Evolutionary conservation across 345 rosid genomes (phyloP), one percentile per base, ranked within the genome.

Genomic region (Eucalyptus curtisii): DNA sequence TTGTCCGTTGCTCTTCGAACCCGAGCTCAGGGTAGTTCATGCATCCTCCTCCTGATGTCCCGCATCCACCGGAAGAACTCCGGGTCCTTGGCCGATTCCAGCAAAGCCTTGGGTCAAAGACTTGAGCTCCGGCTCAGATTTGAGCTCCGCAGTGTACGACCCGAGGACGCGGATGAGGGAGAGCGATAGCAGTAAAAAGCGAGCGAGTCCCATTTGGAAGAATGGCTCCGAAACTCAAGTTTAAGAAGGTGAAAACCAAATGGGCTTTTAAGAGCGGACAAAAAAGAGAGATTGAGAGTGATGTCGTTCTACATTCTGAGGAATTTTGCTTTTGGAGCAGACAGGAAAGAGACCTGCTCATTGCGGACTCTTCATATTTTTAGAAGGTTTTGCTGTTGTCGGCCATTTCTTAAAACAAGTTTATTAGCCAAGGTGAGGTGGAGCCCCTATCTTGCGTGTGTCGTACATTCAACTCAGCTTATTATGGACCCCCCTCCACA

Each of bases 1-100:
- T 52, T 52, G 55, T 1, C 55, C 55, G 24, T 0, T 52, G 9
- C 55, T 52, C 24, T 7, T 52, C 55, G 24, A 52, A 52, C 55
- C 55, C 55, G 9, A 52, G 55, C 55, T 52, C 55, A 17, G 55
- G 55, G 55, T 52, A 52, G 17, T 1, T 52, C 55, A 7, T 7
- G 55, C 55, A 52, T 52, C 55, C 55, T 19, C 9, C 24, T 7
- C 24, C 55, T 92, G 47, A 92, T 87, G 40, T 91, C 95, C 91
- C 90, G 92, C 94, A 94, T 92, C 98, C 96, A 93, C 49, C 93
- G 92, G 71, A 92, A 94, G 92, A 92, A 95, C 89, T 90, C 92
- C 11, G 93, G 92, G n/a, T 94, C 92, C 68, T 90, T 92, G 5
- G 96, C 97, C 25, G 95, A 90, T n/a, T 90, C 90, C 14, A 95